Evolutionary conservation across 2,329 filamentous ascomycete species (phyloP), one percentile per base, ranked within the genome.

Genomic region (Aspergillus sergii): DNA sequence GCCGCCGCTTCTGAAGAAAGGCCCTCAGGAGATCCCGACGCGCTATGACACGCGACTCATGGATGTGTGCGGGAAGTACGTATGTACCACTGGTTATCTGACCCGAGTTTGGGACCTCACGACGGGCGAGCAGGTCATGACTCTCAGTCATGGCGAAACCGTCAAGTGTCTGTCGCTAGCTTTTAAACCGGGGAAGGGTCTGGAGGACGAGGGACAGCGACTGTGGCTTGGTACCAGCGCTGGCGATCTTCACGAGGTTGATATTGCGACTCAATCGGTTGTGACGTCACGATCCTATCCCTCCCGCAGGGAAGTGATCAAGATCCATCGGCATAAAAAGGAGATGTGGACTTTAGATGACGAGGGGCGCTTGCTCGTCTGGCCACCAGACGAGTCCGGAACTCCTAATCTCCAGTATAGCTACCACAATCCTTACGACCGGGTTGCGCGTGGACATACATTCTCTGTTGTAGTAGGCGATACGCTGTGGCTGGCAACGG

Each of bases 261-360:
- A 99, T 75, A 87, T 98, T 60, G 81, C 84, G 2, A 89, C 88
- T 0, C 89, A 94, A 72, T 87, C 85, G 41, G 83, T 97, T 53
- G 83, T 92, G 16, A 83, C 85, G 32, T 90, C 85, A 21, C 92
- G 91, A 70, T 80, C 86, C 57, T 91, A 91, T 2, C 95, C 98
- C 71, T 88, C 89, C 9, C 88, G 92, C 48, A 85, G 88, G 65
- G 92, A 96, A 69, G 86, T 99, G 57, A 86, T 92, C 66, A 92
- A 89, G 70, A 96, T 99, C 48, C 91, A 92, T 73, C 88, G 95
- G 45, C 91, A 96, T 76, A 90, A 88, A 66, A 92, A 93, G 68
- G 92, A 97, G 72, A 87, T 99, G 75, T 99, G 95, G 95, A 94
- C 94, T 0, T 78, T 99, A 55, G 95, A 98, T 74, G 94, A 97